phyloP scores from a whole-genome alignment of 768 basidiomycete species.

The Butyriboletus loyo region DNA sequence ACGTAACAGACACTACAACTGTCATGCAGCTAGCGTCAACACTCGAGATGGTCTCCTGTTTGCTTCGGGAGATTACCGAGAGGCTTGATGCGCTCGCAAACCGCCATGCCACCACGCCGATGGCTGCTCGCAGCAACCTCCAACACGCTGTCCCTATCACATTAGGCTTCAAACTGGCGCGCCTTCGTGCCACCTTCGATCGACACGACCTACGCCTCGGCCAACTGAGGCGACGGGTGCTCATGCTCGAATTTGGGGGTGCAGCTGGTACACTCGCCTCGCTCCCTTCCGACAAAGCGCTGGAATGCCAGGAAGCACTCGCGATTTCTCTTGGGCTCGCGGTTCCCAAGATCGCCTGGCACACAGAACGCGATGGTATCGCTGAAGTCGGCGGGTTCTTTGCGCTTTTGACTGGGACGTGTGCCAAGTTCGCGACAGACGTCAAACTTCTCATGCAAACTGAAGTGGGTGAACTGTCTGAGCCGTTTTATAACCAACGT shows the following conservation, averaged over 20 bases:
- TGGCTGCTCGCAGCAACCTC: conserved; percentile 46
- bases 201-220: conserved; percentile 38
- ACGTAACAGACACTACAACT: conserved; percentile 48
- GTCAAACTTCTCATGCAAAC: conserved; percentile 48
- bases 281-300: conserved; percentile 35
- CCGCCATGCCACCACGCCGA: conserved; percentile 37
- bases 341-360: conserved; percentile 33
- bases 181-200: conserved; percentile 42
- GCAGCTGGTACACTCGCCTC: conserved; percentile 47
- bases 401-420: conserved; percentile 43
- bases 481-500: conserved; percentile 42
- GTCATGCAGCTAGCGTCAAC: conserved; percentile 42
- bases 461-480: conserved; percentile 44
- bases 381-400: conserved; percentile 44
- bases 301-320: conserved; percentile 25
- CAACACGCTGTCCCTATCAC: conserved; percentile 49
- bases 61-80: conserved; percentile 30
- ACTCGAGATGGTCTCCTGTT: conserved; percentile 30
- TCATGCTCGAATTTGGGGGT: conserved; percentile 44
- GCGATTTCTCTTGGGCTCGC: conserved; percentile 18
- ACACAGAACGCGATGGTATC: conserved; percentile 43
- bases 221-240: conserved; percentile 36
- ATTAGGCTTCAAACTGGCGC: conserved; percentile 45
- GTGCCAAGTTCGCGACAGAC: conserved; percentile 45
- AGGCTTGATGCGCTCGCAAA: conserved; percentile 29